Evolutionary conservation across 140 eudicot species (phyloP).

Genomic region (Bidens hawaiensis): DNA sequence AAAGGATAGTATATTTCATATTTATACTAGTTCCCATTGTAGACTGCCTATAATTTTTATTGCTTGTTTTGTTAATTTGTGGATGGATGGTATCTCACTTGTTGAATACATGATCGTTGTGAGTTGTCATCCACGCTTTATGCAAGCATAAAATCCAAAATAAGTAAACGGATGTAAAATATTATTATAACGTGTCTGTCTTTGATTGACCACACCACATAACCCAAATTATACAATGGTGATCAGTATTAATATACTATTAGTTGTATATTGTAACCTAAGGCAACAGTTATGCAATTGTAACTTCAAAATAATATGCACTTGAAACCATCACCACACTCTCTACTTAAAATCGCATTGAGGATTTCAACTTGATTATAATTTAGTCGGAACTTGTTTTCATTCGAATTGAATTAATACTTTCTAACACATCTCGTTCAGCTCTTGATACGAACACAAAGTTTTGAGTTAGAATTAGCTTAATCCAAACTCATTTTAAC

Average conservation of each 20-base stretch:
- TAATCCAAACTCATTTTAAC: neutral
- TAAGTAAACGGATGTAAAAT: neutral
- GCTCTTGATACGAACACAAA: neutral
- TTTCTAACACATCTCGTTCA: neutral
- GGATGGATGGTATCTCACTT: constrained; percentile 18
- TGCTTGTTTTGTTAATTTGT: constrained; percentile 12
- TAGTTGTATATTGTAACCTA: neutral
- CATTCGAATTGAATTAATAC: neutral
- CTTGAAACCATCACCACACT: neutral
- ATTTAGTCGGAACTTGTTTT: neutral
- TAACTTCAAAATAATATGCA: neutral
- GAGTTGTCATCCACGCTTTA: constrained; percentile 20
- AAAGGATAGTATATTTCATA: neutral
- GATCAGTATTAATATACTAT: neutral
- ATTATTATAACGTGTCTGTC: constrained; percentile 9
- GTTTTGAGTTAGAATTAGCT: too few species aligned
- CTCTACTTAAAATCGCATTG: too few species aligned
- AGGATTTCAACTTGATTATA: neutral
- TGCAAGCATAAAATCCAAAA: neutral
- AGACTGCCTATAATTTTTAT: neutral
- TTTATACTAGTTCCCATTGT: neutral
- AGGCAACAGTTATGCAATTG: neutral
- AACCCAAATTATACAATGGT: neutral
- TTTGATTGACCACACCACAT: neutral
- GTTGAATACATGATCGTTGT: constrained; percentile 6